These are phyloP conservation scores for Cotoneaster glaucophyllus DNA, from an alignment of 306 rosid species.

Conservation along the genomic window DNA sequence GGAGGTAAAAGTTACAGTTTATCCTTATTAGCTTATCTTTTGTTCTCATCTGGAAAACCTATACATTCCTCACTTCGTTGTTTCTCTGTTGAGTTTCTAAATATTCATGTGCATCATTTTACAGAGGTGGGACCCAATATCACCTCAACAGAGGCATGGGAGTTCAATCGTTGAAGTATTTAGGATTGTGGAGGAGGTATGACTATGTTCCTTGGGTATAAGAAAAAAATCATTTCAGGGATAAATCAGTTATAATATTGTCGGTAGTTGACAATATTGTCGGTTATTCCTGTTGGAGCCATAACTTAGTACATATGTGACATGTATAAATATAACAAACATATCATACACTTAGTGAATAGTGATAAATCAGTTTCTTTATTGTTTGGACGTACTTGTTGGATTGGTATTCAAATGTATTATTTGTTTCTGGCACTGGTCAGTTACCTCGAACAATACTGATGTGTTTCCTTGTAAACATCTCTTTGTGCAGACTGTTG, in stretches of 20 bases:
- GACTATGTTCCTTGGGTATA: background rate
- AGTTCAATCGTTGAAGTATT: constrained; percentile 92
- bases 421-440: background rate
- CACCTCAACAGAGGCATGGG: constrained; percentile 93
- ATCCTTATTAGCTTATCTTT: background rate
- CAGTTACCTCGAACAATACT: background rate
- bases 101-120: constrained; percentile 10
- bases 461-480: background rate
- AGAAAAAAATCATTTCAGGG: too few relatives aligned
- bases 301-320: background rate
- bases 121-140: constrained; percentile 91
- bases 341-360: background rate
- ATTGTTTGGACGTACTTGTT: background rate
- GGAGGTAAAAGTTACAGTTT: constrained; percentile 50
- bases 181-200: constrained; percentile 98
- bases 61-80: background rate
- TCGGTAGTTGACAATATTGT: background rate
- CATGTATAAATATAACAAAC: background rate
- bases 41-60: background rate
- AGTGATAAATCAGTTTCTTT: background rate
- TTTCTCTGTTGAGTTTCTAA: background rate
- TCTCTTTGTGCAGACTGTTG: constrained; percentile 71
- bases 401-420: background rate
- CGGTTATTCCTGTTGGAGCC: background rate
- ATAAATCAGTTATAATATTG: too few relatives aligned